Conservation (phyloP, 208 protist species). For the Acanthamoeba sp. region DNA sequence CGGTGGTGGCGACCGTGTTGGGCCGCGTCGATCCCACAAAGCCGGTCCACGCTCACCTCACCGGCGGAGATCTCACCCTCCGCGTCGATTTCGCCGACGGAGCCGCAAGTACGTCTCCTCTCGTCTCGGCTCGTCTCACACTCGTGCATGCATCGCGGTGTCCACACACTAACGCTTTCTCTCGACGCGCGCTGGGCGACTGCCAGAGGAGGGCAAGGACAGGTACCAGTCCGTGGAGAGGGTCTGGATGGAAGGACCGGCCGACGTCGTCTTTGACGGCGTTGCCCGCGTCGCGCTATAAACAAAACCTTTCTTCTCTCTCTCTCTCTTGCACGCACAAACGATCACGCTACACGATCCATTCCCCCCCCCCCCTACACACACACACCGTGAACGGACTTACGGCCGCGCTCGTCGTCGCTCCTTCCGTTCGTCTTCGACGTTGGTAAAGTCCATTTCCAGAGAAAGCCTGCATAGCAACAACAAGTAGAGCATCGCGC, state of each 20-base stretch:
- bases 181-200: too few species aligned
- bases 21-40: background rate
- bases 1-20: background rate
- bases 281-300: background rate
- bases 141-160: too few species aligned
- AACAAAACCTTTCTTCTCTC: too few species aligned
- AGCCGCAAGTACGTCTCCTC: background rate
- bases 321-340: too few species aligned
- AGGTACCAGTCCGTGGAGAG: background rate
- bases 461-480: background rate
- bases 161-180: too few species aligned
- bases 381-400: background rate
- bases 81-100: background rate
- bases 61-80: background rate
- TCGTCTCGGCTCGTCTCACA: background rate
- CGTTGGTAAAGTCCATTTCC: constrained; percentile 24
- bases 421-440: constrained; percentile 6
- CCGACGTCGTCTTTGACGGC: constrained; percentile 8
- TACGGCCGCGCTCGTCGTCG: background rate
- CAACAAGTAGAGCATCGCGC: too few species aligned
- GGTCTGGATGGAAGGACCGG: constrained; percentile 36
- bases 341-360: background rate
- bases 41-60: background rate
- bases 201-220: background rate
- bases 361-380: background rate